Evolutionary conservation across 352 stramenopile species (phyloP).

Genomic region (Globisporangium canariense): DNA sequence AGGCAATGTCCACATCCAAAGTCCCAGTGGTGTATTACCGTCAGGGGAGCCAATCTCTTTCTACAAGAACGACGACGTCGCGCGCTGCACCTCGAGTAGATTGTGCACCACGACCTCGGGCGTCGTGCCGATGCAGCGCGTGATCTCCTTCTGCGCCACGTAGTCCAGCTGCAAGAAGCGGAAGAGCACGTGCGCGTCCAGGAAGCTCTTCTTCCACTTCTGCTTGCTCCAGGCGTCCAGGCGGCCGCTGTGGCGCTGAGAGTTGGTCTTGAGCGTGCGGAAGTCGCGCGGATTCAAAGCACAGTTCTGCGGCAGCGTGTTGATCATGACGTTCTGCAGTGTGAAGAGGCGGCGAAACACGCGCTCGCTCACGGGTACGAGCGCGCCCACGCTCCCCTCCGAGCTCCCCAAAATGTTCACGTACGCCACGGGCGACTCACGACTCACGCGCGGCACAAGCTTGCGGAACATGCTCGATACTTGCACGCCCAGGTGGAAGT

Average conservation of each 20-base stretch:
- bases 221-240: constrained; percentile 84
- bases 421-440: constrained; percentile 35
- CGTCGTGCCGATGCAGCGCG: constrained; percentile 85
- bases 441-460: constrained; percentile 29
- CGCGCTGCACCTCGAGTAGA: constrained; percentile 80
- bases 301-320: constrained; percentile 82
- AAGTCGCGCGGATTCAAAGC: constrained; percentile 86
- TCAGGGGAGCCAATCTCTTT: background rate
- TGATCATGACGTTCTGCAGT: constrained; percentile 89
- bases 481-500: constrained; percentile 82
- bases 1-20: too few relatives aligned
- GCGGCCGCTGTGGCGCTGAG: constrained; percentile 49
- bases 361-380: constrained; percentile 76
- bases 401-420: constrained; percentile 80
- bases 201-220: constrained; percentile 88
- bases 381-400: constrained; percentile 68
- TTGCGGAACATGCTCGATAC: constrained; percentile 80
- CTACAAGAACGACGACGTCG: constrained; percentile 67
- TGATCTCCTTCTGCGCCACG: constrained; percentile 86
- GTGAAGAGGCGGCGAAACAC: constrained; percentile 86
- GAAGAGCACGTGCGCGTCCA: constrained; percentile 78
- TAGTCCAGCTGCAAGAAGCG: constrained; percentile 83
- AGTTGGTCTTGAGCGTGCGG: constrained; percentile 71
- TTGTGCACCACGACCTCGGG: constrained; percentile 87
- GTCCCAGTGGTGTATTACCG: too few relatives aligned